Evolutionary conservation across 345 rosid genomes (phyloP), one percentile per base, ranked within the genome.

Genomic region (Tarenaya hassleriana): DNA sequence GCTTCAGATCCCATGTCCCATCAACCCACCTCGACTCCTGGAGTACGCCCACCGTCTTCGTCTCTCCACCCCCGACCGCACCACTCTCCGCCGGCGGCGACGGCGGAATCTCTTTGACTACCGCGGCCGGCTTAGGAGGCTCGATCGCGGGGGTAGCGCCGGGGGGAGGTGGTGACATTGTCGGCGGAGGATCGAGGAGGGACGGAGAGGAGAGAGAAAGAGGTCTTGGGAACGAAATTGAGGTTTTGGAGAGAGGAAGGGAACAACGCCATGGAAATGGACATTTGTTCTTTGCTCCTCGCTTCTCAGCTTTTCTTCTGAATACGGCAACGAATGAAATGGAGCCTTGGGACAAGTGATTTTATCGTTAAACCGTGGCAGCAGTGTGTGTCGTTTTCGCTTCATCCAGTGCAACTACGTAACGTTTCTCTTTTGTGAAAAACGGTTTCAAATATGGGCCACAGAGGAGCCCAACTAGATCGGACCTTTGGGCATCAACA

Each of bases 1-100:
- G 78, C 54, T 76, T 78, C 73, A 92, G 79, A 60, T 92, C 91
- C 98, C 98, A 92, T 42, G 91, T 92, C 27, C 98, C 97, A 43
- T 66, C 73, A 43, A 85, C 61, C 98, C 98, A 92, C 50, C 47
- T 83, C 34, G 83, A 66, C 43, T 92, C 77, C 50, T 66, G 63
- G 52, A 78, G 85, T 49, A 73, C 76, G 43, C 50, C 61, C 0
- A 34, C 52, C 43, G 62, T 66, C 46, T 57, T 41, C 50, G 62
- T 73, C 19, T 60, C 77, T 14, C 24, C 66, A 12, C 61, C 60
- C 12, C 19, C 24, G 4, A 27, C 58, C 38, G 52, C 67, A 21
- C 58, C 60, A 29, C 47, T 66, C 13, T 35, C 9, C 7, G 1
- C 10, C 40, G 40, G 40, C 3, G 40, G 33, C 21, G 65, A 24